Base-by-base conservation (phyloP, 108 stramenopile species). In the Cylindrotheca fusiformis region DNA sequence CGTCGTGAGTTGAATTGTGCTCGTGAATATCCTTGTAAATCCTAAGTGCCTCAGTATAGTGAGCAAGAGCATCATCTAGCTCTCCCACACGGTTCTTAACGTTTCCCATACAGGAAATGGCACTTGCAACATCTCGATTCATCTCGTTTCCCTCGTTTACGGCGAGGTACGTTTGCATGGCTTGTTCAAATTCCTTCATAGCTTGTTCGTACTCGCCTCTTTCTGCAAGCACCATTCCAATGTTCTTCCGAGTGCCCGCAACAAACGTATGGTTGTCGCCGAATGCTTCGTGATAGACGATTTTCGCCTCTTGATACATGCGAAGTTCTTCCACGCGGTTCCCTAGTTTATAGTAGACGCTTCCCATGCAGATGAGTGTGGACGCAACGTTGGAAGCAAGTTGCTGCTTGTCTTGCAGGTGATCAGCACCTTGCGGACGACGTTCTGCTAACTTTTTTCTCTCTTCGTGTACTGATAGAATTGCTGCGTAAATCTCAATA, bases 201-300 rank as follows among this genome's bases (percentile, higher is more conserved):
- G 85, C 83, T 44, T 80, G 75, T 8, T 84, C 79, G 52, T 83
- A 82, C 31, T 85, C 67, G 8, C 88, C 88, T 59, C 79, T 62
- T 62, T 90, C 88, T 32, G 88, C 88, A 3, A 90, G 70, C 23
- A 90, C 88, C 85, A 85, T 90, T 17, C 88, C 88, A 56, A 90
- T 90, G 36, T 90, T 90, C 46, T 90, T 90, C 52, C 81, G 79
- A 3, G 88, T 86, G 1, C 88, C 88, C 0, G 88, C 88, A 46
- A 86, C 85, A 58, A 81, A 84, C 2, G 77, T 63, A 52, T 86
- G 85, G 26, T 83, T 74, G 26, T 78, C 76, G 17, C 88, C 88
- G 26, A 85, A 77, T 8, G 77, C 67, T n/a, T 72, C 60, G 26
- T 55, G 52, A 55, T 90, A 90, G 3, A 86, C 74, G 22, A 32